Conservation (phyloP, 176 grass and related monocot genomes). For the Musa troglodytarum region DNA sequence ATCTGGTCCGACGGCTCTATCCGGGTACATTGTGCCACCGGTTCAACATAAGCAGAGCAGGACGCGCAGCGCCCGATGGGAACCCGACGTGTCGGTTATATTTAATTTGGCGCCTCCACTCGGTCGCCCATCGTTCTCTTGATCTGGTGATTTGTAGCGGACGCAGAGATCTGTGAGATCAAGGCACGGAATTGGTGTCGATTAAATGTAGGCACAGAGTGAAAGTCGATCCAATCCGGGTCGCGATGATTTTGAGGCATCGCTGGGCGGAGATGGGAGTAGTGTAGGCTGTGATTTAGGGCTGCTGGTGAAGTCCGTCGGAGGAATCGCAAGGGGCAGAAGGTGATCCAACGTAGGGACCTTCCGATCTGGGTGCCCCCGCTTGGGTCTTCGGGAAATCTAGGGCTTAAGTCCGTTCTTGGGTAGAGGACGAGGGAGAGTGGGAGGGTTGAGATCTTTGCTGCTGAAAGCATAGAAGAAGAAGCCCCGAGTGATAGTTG, state of each 20-base stretch:
- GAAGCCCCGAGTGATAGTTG: not conserved
- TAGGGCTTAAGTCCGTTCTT: not conserved
- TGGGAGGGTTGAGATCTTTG: constrained; percentile 8
- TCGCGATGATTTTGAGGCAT: not conserved
- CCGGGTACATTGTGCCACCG: not conserved
- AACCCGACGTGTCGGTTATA: not conserved
- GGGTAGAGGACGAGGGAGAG: not conserved
- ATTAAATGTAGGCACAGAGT: not conserved
- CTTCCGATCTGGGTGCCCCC: not conserved
- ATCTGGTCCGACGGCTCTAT: not conserved
- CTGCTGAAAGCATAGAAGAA: not conserved
- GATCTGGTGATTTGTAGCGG: not conserved
- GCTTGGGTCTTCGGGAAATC: not conserved
- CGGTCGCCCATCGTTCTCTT: not conserved
- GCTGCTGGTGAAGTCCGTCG: not conserved
- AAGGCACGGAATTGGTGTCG: not conserved
- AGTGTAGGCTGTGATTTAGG: not conserved
- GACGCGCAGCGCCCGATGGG: not conserved
- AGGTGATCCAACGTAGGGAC: not conserved
- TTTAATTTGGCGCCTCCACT: not conserved
- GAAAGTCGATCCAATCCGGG: not conserved
- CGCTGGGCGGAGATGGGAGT: not conserved
- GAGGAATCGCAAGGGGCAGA: not conserved
- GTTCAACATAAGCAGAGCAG: not conserved
- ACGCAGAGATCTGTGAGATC: not conserved